Percentiles rank a stretch among this genome's conserved stretches.
Evolutionary conservation across 1,139 yeast species (phyloP).

Genomic region (Geotrichum citri-aurantii): DNA sequence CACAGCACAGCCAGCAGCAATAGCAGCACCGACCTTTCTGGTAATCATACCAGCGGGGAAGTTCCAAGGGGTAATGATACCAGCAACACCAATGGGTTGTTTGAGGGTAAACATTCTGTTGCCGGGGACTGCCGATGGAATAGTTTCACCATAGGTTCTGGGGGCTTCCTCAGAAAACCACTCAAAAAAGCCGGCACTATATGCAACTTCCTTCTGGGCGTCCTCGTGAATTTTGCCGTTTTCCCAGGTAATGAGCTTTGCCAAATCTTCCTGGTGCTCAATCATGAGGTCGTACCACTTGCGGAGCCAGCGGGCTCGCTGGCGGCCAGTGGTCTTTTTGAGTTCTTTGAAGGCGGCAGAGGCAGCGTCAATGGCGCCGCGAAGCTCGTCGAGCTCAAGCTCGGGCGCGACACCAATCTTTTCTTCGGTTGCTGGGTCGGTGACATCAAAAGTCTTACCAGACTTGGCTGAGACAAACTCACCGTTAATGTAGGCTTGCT

Average conservation of each 20-base stretch:
- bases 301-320: conserved; percentile 61
- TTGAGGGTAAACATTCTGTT: conserved; percentile 61
- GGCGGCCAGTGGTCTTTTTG: conserved; percentile 54
- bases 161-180: conserved; percentile 90
- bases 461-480: conserved; percentile 55
- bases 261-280: conserved; percentile 68
- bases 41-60: conserved; percentile 94
- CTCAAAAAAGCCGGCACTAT: conserved; percentile 75
- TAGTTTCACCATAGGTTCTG: conserved; percentile 63
- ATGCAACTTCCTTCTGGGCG: conserved; percentile 68
- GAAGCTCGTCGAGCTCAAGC: conserved; percentile 44
- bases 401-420: conserved; percentile 54
- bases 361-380: conserved; percentile 53
- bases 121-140: conserved; percentile 54
- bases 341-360: conserved; percentile 53
- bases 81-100: conserved; percentile 88
- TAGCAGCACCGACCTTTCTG: conserved; percentile 83
- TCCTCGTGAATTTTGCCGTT: conserved; percentile 80
- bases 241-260: conserved; percentile 65
- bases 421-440: conserved; percentile 68
- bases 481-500: conserved; percentile 63
- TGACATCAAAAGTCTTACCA: conserved; percentile 54
- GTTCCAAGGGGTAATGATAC: conserved; percentile 92
- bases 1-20: conserved; percentile 90
- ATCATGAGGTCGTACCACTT: conserved; percentile 56